These are phyloP conservation scores for Candida corydali DNA, from an alignment of 805 yeast genomes.

Conservation along the genomic window DNA sequence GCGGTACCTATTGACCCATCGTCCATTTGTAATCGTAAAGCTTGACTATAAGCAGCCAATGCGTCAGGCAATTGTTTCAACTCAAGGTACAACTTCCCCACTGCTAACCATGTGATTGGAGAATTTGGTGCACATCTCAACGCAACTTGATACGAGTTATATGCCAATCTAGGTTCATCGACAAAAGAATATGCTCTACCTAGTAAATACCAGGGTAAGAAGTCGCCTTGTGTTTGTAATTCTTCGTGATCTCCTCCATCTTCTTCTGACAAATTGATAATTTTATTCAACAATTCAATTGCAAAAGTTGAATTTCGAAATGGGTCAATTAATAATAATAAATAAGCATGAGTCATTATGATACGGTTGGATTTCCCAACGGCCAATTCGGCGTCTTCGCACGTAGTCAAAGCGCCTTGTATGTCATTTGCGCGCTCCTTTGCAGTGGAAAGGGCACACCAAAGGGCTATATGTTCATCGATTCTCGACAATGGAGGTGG, in stretches of 20 bases:
- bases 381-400: constrained; percentile 44
- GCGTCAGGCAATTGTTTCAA: constrained; percentile 63
- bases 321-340: constrained; percentile 27
- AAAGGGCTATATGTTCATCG: constrained; percentile 45
- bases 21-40: constrained; percentile 48
- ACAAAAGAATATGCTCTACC: constrained; percentile 49
- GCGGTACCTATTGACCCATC: constrained; percentile 47
- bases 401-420: constrained; percentile 45
- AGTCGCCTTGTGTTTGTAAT: constrained; percentile 37
- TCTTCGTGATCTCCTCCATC: constrained; percentile 15
- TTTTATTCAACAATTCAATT: constrained; percentile 29
- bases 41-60: constrained; percentile 63
- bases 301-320: constrained; percentile 29
- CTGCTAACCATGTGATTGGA: constrained; percentile 65
- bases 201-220: constrained; percentile 54
- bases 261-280: constrained; percentile 26
- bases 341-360: constrained; percentile 46
- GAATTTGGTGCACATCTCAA: constrained; percentile 47
- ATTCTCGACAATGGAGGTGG: constrained; percentile 42
- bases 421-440: constrained; percentile 50
- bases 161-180: constrained; percentile 47
- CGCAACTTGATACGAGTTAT: constrained; percentile 53
- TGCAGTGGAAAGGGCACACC: constrained; percentile 52
- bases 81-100: constrained; percentile 56
- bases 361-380: constrained; percentile 44